These are phyloP conservation scores for Moesziomyces aphidis DNA, from an alignment of 1,284 basidiomycete species.

Conservation along the genomic window DNA sequence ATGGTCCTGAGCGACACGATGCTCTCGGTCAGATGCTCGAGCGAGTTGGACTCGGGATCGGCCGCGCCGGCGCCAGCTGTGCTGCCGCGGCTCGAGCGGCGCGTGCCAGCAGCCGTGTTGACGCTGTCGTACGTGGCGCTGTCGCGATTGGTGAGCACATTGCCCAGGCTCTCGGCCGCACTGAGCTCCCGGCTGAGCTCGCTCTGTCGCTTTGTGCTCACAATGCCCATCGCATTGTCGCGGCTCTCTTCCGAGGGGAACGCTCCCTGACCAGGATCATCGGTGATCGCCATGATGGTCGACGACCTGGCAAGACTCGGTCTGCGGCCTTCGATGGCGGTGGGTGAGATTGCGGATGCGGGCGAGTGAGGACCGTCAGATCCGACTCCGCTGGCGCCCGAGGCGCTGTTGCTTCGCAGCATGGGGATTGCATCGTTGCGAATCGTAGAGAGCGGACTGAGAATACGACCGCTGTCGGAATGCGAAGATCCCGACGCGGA, in stretches of 20 bases:
- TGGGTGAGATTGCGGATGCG: slow-evolving; percentile 5
- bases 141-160: slow-evolving; percentile 21
- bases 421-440: slow-evolving; percentile 12
- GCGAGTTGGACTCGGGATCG: slow-evolving; percentile 10
- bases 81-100: slow-evolving; percentile 40
- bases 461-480: slow-evolving; percentile 4
- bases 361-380: slow-evolving; percentile 22
- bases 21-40: slow-evolving; percentile 47
- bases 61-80: slow-evolving; percentile 8
- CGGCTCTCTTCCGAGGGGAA: slow-evolving; percentile 38
- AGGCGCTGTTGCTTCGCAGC: slow-evolving; percentile 32
- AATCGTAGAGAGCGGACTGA: slow-evolving; percentile 23
- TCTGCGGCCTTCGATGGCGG: slow-evolving; percentile 7
- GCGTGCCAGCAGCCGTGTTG: slow-evolving; percentile 30
- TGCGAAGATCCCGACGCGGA: slow-evolving; percentile 22
- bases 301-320: slow-evolving; percentile 26
- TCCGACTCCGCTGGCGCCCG: slow-evolving; percentile 15
- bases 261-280: slow-evolving; percentile 16
- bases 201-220: slow-evolving; percentile 23
- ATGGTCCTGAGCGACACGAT: slow-evolving; percentile 51
- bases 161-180: slow-evolving; percentile 39
- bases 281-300: slow-evolving; percentile 22
- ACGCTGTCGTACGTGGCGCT: slow-evolving; percentile 26
- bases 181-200: slow-evolving; percentile 36
- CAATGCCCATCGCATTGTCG: slow-evolving; percentile 40